Conservation (phyloP, 2,329 filamentous ascomycete species). For the Penicillium sclerotigenum region DNA sequence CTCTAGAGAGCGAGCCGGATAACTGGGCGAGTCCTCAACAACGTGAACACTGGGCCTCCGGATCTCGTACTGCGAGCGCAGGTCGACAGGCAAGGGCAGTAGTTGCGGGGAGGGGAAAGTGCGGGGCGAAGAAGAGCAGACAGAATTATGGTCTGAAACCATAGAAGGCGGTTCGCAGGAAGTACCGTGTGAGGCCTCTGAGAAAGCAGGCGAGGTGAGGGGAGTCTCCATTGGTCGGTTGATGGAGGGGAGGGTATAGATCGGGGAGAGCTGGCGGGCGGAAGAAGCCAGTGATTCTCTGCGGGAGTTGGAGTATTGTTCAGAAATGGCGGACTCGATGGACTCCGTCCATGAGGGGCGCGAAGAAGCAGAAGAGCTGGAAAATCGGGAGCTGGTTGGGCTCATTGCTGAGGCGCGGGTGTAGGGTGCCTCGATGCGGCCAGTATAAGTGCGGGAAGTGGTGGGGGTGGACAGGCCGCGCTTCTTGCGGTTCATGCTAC, state of each 20-base stretch:
- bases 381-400: constrained; percentile 30
- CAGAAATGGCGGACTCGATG: constrained; percentile 11
- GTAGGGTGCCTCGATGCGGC: constrained; percentile 42
- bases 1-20: constrained; percentile 22
- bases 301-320: constrained; percentile 20
- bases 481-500: constrained; percentile 77
- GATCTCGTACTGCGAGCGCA: constrained; percentile 41
- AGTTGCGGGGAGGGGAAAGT: constrained; percentile 43
- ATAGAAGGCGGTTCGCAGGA: constrained; percentile 65
- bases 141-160: constrained; percentile 66
- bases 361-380: constrained; percentile 25
- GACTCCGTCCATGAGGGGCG: constrained; percentile 24
- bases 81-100: constrained; percentile 41
- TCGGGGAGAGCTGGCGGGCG: constrained; percentile 36
- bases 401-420: constrained; percentile 31
- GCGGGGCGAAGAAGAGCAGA: constrained; percentile 59
- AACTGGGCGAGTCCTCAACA: constrained; percentile 26
- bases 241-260: constrained; percentile 39
- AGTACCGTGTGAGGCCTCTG: constrained; percentile 58
- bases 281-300: constrained; percentile 25
- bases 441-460: constrained; percentile 36
- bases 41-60: constrained; percentile 32
- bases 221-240: constrained; percentile 51
- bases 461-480: constrained; percentile 43
- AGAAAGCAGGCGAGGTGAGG: constrained; percentile 63